phyloP scores from a whole-genome alignment of 176 grass and related monocot genomes.

The Musa troglodytarum region DNA sequence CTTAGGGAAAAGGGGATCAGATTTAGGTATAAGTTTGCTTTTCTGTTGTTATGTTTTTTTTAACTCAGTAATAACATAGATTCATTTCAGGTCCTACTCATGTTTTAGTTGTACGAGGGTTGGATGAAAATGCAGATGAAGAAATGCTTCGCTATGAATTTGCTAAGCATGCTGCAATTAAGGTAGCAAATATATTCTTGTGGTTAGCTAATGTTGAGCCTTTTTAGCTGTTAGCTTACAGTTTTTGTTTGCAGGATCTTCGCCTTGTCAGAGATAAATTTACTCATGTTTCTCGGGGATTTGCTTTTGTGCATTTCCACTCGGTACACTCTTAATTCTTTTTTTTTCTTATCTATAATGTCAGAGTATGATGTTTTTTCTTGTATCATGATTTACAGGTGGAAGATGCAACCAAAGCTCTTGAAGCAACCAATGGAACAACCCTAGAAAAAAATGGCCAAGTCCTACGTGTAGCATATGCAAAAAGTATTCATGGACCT shows the following conservation, averaged over 20 bases:
- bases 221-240: conserved; percentile 6
- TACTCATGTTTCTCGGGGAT: conserved; percentile 97
- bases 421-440: conserved; percentile 96
- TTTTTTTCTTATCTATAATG: conserved; percentile 6
- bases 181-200: conserved; percentile 32
- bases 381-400: conserved; percentile 42
- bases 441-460: conserved; percentile 87
- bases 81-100: conserved; percentile 71
- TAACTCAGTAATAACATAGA: conserved; percentile 16
- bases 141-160: conserved; percentile 99
- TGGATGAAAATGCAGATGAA: conserved; percentile 97
- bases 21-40: conserved; percentile 49
- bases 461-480: conserved; percentile 84
- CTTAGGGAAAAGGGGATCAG: conserved; percentile 65
- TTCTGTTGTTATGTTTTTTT: conserved; percentile 12
- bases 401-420: conserved; percentile 92
- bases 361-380: conserved; percentile 15
- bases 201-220: background rate
- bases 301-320: conserved; percentile 96
- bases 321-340: conserved; percentile 46
- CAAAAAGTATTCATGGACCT: conserved; percentile 92
- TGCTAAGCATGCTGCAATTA: conserved; percentile 89
- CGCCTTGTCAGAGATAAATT: conserved; percentile 96
- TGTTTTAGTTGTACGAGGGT: conserved; percentile 97
- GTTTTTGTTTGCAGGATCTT: conserved; percentile 59